Evolutionary conservation across 306 rosid genomes (phyloP).

Genomic region (Malus asiatica): DNA sequence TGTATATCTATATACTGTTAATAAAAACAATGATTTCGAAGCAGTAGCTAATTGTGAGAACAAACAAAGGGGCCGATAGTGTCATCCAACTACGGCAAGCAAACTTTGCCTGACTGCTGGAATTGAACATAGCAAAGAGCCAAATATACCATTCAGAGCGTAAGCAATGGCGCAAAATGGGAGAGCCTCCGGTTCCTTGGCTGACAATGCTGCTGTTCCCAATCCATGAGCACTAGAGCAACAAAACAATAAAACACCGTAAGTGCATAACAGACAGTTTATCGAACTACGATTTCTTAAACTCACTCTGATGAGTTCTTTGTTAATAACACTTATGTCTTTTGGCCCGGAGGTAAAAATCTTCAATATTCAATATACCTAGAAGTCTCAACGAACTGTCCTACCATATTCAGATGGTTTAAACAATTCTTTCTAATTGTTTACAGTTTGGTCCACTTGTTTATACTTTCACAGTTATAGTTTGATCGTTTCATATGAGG

Average conservation of each 20-base stretch:
- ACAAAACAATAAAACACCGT: background rate
- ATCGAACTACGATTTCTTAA: background rate
- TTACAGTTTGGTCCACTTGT: background rate
- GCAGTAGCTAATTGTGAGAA: background rate
- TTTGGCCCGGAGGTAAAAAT: background rate
- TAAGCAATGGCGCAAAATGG: conserved; percentile 96
- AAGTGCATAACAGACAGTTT: background rate
- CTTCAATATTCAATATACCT: background rate
- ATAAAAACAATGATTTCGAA: background rate
- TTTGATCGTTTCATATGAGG: background rate
- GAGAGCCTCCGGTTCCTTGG: conserved; percentile 97
- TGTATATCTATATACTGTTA: background rate
- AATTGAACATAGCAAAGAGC: conserved; percentile 77
- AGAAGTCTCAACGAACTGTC: background rate
- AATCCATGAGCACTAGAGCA: conserved; percentile 79
- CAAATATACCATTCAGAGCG: conserved; percentile 86
- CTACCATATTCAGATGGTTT: background rate
- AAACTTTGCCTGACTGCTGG: conserved; percentile 74
- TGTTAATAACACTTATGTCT: background rate
- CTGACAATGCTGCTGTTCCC: conserved; percentile 94
- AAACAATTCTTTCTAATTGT: background rate
- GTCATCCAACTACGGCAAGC: conserved; percentile 65
- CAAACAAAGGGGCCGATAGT: background rate
- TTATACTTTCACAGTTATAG: background rate
- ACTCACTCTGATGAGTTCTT: too few species aligned